Evolutionary conservation across 31 red algal species (phyloP), one percentile per base, ranked within the genome.

Genomic region (Asparagopsis taxiformis): DNA sequence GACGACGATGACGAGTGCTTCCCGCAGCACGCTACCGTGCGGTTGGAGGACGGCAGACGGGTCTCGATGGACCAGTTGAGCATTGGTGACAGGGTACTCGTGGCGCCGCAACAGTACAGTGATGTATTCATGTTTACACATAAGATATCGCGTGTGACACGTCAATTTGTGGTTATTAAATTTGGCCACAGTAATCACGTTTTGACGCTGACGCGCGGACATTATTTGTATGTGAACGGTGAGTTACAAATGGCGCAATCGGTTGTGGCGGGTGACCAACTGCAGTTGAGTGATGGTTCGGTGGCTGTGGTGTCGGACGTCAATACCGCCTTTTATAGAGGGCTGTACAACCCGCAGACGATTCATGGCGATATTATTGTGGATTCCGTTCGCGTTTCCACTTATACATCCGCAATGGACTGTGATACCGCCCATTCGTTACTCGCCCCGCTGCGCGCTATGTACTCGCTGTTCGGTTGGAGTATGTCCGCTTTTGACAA

Each of bases 281-380:
- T 91, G 19, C 16, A 70, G 49, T 32, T 65, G 41, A 81, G 24
- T 5, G 16, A 41, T 26, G 89, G 74, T 3, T 9, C 31, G 25
- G 4, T 4, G 5, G 50, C 44, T 23, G 25, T 7, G 1, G 30
- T 77, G 0, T 68, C 70, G 51, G 28, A 3, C 16, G 58, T 49
- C 2, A 25, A 30, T 0, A 0, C 21, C 0, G 36, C 23, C 0
- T 20, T 29, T 2, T 29, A 31, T 10, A 0, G 0, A n/a, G 89
- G 89, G 0, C 44, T 93, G 53, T 93, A 80, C 54, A 85, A 86
- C 52, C 89, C 89, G 67, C 89, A 93, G 24, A 93, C 89, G 24
- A 22, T 80, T 38, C 65, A 74, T 31, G 89, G 89, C 0, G 74
- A 85, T 35, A 6, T 93, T 23, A 31, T 93, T 11, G 89, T 93